Conservation (phyloP, 2,329 filamentous ascomycete genomes). For the Fusarium stilboides region DNA sequence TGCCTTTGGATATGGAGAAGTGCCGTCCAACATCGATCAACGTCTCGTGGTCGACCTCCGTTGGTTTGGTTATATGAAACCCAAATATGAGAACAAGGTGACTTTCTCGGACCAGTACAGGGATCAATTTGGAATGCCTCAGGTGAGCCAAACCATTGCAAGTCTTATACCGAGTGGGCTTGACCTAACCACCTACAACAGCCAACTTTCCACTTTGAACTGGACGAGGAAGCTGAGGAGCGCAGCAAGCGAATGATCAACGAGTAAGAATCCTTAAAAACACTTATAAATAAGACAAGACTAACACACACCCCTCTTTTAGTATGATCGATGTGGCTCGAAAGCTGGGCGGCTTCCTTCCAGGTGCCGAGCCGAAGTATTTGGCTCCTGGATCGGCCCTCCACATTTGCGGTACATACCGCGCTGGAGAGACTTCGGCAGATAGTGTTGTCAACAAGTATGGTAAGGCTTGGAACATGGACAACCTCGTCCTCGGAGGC, state of each 20-base stretch:
- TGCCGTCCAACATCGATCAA: not conserved
- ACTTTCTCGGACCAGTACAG: slow-evolving; percentile 1
- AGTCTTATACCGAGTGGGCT: not conserved
- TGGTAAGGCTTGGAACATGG: not conserved
- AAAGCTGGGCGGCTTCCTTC: slow-evolving; percentile 10
- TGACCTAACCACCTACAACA: not conserved
- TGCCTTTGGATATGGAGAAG: slow-evolving; percentile 14
- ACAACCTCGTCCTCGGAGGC: slow-evolving; percentile 9
- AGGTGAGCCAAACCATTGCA: not conserved
- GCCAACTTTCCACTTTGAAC: slow-evolving; percentile 7
- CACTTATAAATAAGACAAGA: not conserved
- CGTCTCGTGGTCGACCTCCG: slow-evolving; percentile 7
- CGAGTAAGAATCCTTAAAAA: not conserved
- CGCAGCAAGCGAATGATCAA: slow-evolving; percentile 9
- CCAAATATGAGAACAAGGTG: not conserved
- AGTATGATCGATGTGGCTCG: slow-evolving; percentile 8
- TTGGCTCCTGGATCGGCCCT: slow-evolving; percentile 3
- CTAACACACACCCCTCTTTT: not conserved
- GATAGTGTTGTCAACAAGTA: slow-evolving; percentile 13
- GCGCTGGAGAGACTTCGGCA: not conserved
- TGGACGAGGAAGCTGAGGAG: not conserved
- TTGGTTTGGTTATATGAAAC: slow-evolving; percentile 23
- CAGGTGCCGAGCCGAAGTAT: slow-evolving; percentile 10
- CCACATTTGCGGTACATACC: slow-evolving; percentile 19
- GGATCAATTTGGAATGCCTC: slow-evolving; percentile 13